phyloP scores from a whole-genome alignment of 2,329 filamentous ascomycete genomes.

The Pseudogymnoascus sp. region DNA sequence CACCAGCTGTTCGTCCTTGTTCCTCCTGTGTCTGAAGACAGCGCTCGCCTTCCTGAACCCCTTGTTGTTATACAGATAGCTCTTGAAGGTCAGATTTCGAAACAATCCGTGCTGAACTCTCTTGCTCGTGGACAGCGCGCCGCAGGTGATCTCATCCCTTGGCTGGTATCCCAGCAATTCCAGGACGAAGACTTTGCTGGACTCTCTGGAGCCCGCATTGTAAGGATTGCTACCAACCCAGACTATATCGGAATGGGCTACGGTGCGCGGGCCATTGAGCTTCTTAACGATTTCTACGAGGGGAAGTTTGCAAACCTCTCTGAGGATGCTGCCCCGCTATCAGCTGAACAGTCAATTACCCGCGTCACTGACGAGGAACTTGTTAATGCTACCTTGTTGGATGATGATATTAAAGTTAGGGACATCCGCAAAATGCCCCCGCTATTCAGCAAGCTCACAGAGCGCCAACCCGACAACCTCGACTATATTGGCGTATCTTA shows the following conservation, averaged over 20 bases:
- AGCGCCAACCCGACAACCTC: slow-evolving; percentile 68
- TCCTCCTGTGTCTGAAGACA: slow-evolving; percentile 70
- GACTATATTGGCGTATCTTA: slow-evolving; percentile 97
- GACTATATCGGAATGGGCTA: slow-evolving; percentile 92
- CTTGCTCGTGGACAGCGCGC: slow-evolving; percentile 82
- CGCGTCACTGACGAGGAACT: slow-evolving; percentile 78
- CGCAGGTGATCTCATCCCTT: slow-evolving; percentile 89
- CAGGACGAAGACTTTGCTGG: slow-evolving; percentile 95
- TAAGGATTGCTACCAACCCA: slow-evolving; percentile 92
- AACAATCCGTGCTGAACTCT: slow-evolving; percentile 82
- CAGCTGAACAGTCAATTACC: slow-evolving; percentile 56
- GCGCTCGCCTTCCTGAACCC: slow-evolving; percentile 77
- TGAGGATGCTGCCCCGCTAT: slow-evolving; percentile 51
- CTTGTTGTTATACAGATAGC: slow-evolving; percentile 92
- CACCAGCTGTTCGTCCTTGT: slow-evolving; percentile 95
- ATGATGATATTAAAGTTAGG: slow-evolving; percentile 82
- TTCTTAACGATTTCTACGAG: slow-evolving; percentile 88
- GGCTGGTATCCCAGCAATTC: slow-evolving; percentile 96
- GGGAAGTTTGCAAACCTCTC: slow-evolving; percentile 81
- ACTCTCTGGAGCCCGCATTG: slow-evolving; percentile 82
- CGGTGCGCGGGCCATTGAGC: slow-evolving; percentile 76
- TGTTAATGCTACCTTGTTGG: slow-evolving; percentile 63
- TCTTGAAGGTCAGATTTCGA: slow-evolving; percentile 89
- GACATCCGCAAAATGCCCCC: slow-evolving; percentile 91
- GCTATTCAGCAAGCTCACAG: slow-evolving; percentile 78